Evolutionary conservation across 2,329 filamentous ascomycete genomes (phyloP).

Genomic region (Nemania sp.): DNA sequence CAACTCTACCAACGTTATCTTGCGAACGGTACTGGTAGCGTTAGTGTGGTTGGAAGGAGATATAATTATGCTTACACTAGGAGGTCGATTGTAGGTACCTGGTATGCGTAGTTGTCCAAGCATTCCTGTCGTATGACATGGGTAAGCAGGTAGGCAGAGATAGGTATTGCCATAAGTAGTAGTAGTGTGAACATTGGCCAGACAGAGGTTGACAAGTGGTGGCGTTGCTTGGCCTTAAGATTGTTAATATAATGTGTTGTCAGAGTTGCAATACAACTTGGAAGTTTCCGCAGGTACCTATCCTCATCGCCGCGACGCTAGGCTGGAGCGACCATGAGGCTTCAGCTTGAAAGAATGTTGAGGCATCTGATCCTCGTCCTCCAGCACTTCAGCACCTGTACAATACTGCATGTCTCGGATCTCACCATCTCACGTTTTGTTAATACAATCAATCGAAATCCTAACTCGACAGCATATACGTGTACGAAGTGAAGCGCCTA

Average conservation of each 20-base stretch:
- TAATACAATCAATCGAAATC: no score
- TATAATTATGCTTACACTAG: no score
- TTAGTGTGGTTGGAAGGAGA: not conserved
- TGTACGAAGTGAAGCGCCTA: no score
- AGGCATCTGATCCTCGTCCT: no score
- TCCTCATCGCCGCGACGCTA: not conserved
- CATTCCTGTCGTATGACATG: no score
- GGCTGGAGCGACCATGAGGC: not conserved
- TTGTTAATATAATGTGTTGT: constrained; percentile 19
- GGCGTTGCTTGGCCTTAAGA: not conserved
- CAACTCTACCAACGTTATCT: not conserved
- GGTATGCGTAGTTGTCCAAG: no score
- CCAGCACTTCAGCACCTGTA: no score
- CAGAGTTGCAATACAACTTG: constrained; percentile 22
- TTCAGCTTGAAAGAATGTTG: not conserved
- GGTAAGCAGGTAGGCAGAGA: not conserved
- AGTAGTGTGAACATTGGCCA: constrained; percentile 7
- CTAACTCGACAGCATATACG: no score
- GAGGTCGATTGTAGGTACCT: no score
- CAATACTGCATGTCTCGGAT: no score
- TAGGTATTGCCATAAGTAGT: not conserved
- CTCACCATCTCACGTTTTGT: no score
- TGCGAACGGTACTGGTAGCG: constrained; percentile 1
- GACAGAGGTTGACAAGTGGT: constrained; percentile 23
- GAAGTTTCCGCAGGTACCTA: not conserved